Evolutionary conservation across 1,139 yeast genomes (phyloP), one percentile per base, ranked within the genome.

Genomic region (Debaryomyces nepalensis): DNA sequence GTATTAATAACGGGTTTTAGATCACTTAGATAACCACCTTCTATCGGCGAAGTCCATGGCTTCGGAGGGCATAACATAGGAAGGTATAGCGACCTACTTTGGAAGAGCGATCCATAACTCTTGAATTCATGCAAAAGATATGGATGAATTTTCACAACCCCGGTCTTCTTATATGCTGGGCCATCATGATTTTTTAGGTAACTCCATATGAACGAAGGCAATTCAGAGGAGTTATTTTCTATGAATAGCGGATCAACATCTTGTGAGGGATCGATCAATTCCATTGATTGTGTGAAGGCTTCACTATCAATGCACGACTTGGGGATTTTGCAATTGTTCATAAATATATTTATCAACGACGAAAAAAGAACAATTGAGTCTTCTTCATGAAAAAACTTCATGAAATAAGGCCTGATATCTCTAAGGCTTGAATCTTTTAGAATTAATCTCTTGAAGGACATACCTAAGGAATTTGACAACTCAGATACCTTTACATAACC

Each of bases 41-140:
- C 48, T 1, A 36, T 44, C 0, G 74, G 71, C 5, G 61, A 45
- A 0, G 48, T 49, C 78, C 78, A 73, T 4, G 57, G 58, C 41
- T 58, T 57, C 0, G 79, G 77, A 3, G 73, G 70, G 29, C 55
- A 51, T 9, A 73, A 39, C 75, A 73, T 69, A 0, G 79, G 79
- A 3, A 72, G 49, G 33, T 42, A 53, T n/a, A 60, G 42, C 0
- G 58, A 47, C 20, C 52, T 54, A 12, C 51, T 40, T 16, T 42
- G 50, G 4, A 57, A 41, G 4, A 56, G 36, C 1, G 52, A 45
- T 20, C 48, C 48, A 23, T 48, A 46, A 7, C 44, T 26, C 12
- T 50, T 50, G 43, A 59, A 52, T 24, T 55, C 51, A 4, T 52
- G 49, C 10, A 54, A 43, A 4, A 66, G 45, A 33, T 49, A 51